Evolutionary conservation across 495 filamentous ascomycete genomes (phyloP), one percentile per base, ranked within the genome.

Genomic region (Neurospora intermedia): DNA sequence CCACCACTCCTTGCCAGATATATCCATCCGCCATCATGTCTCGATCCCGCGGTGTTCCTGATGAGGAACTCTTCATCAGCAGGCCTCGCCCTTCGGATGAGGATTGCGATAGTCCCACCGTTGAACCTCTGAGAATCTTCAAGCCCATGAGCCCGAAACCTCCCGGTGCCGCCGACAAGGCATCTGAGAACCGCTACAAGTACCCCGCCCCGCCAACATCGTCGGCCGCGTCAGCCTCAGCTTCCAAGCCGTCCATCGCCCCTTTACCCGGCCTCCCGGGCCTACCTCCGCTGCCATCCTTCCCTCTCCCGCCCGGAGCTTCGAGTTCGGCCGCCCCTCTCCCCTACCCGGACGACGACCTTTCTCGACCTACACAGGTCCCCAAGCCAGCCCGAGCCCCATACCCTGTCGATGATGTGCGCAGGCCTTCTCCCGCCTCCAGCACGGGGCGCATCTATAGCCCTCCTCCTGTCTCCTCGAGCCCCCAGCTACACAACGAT

Each of bases 101-200:
- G 35, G 88, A 90, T 70, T 86, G 84, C 78, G 85, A 88, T 75
- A 90, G 90, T 71, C 91, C 93, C 48, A 91, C 91, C 3, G 88
- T 98, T 73, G 93, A 91, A 72, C 94, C 94, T 39, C 82, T 98
- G 80, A 89, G 93, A 75, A 97, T 98, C 78, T 90, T 89, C 84
- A 97, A 97, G 81, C 86, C 85, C 15, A 78, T 80, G 78, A 88
- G 80, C 82, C 89, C 85, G 62, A 82, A 80, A 79, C 85, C 83
- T 82, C 54, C 54, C 35, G 54, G 54, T 35, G 54, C 54, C 27
- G 54, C 54, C 79, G 83, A 82, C 80, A 84, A 73, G 75, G 74
- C 70, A 74, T 83, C 80, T 73, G 43, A 46, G 43, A 46, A 46
- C 18, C 43, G 43, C 43, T 83, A 79, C 80, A 86, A 82, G 73